phyloP scores from a whole-genome alignment of 176 grass and related monocot species.

The Oryza officinalis region DNA sequence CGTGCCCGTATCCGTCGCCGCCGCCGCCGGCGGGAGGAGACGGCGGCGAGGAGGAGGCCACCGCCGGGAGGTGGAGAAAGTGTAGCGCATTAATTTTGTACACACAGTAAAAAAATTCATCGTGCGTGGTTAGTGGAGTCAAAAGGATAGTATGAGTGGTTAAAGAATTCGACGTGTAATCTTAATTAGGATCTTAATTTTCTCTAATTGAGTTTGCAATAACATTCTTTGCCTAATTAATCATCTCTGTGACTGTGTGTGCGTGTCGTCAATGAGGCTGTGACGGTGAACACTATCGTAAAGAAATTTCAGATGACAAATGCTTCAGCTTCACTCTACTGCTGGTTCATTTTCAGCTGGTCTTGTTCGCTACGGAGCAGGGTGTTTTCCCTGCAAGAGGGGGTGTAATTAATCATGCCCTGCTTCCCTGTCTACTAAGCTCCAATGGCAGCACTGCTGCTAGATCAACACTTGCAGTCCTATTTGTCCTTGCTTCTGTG shows the following conservation, averaged over 20 bases:
- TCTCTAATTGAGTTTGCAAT: not conserved
- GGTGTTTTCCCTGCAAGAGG: too few species aligned
- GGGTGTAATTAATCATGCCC: too few species aligned
- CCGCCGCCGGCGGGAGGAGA: not conserved
- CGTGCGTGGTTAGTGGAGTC: not conserved
- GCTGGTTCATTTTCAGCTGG: not conserved
- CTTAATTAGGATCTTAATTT: not conserved
- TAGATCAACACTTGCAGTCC: too few species aligned
- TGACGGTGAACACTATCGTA: not conserved
- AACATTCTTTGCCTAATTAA: not conserved
- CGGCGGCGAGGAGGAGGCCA: not conserved
- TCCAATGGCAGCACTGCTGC: too few species aligned
- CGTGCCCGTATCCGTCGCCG: not conserved
- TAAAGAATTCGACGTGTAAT: conserved; percentile 15
- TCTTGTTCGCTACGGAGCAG: too few species aligned
- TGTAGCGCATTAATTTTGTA: conserved; percentile 10
- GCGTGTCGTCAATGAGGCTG: not conserved
- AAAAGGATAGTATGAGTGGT: not conserved
- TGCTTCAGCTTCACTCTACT: not conserved
- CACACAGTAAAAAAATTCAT: not conserved
- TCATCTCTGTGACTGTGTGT: not conserved
- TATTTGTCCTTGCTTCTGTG: too few species aligned
- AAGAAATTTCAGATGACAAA: not conserved
- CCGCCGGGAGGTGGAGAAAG: conserved; percentile 41
- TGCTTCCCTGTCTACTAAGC: too few species aligned